These are phyloP conservation scores for Candida palmyrensis DNA, from an alignment of 805 yeast genomes.

Conservation along the genomic window DNA sequence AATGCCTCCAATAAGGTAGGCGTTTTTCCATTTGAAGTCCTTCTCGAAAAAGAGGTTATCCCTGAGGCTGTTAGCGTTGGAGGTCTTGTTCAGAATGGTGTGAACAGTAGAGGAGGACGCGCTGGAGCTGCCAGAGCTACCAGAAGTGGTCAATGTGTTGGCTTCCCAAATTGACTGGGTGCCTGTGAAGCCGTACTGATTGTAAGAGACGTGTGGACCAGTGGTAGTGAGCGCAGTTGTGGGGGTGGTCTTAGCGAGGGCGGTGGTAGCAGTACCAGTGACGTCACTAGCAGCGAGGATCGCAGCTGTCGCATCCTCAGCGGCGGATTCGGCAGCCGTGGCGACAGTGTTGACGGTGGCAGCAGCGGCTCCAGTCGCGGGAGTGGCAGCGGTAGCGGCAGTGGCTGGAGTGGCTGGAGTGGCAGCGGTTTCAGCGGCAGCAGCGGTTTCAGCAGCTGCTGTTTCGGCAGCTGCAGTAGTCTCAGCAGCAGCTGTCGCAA, in stretches of 20 bases:
- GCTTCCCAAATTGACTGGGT: constrained; percentile 31
- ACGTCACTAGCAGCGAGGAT: not conserved
- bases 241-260: constrained; percentile 1
- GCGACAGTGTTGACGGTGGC: constrained; percentile 5
- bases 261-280: constrained; percentile 5
- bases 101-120: constrained; percentile 9
- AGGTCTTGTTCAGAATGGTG: constrained; percentile 13
- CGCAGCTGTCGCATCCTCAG: constrained; percentile 1
- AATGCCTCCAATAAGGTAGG: constrained; percentile 6
- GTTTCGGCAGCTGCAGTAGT: not conserved
- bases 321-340: constrained; percentile 1
- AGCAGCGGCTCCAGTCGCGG: constrained; percentile 1
- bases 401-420: constrained; percentile 5
- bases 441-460: constrained; percentile 1
- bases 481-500: not conserved
- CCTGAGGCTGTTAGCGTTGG: constrained; percentile 13
- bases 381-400: constrained; percentile 7
- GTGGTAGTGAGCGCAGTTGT: constrained; percentile 9
- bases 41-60: constrained; percentile 8
- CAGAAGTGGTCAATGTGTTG: constrained; percentile 9
- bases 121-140: constrained; percentile 4
- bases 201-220: constrained; percentile 18
- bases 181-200: constrained; percentile 41
- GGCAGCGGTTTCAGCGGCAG: constrained; percentile 3
- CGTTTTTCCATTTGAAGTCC: constrained; percentile 7